Base-by-base conservation (phyloP, 148 eudicot species). In the Vaccinium vitisidaea region DNA sequence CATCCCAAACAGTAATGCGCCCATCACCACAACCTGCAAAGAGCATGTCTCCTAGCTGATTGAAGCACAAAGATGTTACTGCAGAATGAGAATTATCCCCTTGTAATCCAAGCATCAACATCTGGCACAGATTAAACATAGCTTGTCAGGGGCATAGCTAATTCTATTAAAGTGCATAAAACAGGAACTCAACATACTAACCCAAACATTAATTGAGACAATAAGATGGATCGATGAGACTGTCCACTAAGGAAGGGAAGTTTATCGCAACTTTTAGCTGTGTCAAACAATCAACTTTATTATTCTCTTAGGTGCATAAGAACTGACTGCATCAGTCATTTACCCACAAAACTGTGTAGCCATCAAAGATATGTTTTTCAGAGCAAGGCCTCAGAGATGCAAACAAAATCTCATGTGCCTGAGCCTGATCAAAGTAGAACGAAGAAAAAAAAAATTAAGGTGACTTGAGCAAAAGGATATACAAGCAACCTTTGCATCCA, bases 1-100 rank as follows among this genome's bases (percentile, higher is more conserved):
- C 87, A 91, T 96, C 95, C 98, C 99, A 96, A 85, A 93, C 87
- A 69, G 88, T 89, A 58, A 90, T 76, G 82, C 90, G 99, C 75
- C 99, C 99, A 85, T 96, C 94, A 50, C 91, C 94, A 84, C 94
- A 93, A 90, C 98, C 99, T 75, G 97, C 97, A 90, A 96, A 92
- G 80, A 96, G 94, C 58, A 94, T 74, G 88, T 96, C 99, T 56
- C 98, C 99, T 87, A 88, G 94, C 88, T 88, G 97, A 90, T 92
- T 93, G 89, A 96, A 94, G 90, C 98, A 93, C 90, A 96, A 88
- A 81, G 98, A 91, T 48, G 97, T 96, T 75, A 94, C 99, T 70
- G 98, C 89, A 61, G 88, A 90, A 87, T 84, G 89, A 90, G 95
- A 88, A 75, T 88, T 90, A 87, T 96, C 98, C 75, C 95, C 97